Evolutionary conservation across 2,329 filamentous ascomycete species (phyloP), one percentile per base, ranked within the genome.

Genomic region (Knoxdaviesia proteae): DNA sequence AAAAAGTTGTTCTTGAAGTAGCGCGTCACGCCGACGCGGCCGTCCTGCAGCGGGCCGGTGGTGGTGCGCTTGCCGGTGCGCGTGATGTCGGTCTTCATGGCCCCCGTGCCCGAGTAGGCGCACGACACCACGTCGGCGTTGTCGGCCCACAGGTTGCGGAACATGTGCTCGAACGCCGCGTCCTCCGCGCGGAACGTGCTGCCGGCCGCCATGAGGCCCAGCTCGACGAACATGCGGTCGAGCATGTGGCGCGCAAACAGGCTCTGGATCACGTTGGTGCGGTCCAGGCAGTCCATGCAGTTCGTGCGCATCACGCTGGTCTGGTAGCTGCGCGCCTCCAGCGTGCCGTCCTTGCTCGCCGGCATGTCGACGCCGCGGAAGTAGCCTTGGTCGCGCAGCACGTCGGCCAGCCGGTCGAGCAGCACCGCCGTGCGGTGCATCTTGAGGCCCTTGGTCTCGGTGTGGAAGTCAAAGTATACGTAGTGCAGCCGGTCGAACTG

Each of bases 261-360:
- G 58, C 84, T 93, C 61, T 98, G 90, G 4, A 98, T 84, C 6
- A 98, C 87, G 53, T 98, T 98, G 42, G 90, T 98, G 42, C 90
- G 81, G 60, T 98, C 90, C 9, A 98, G 72, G 50, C 92, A 98
- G 61, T 98, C 90, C 90, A 98, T 98, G 63, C 90, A 98, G 59
- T 98, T 98, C 36, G 90, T 94, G 43, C 90, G 79, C 49, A 98
- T 87, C 10, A 96, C 87, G 47, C 83, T 86, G 1, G 77, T 84
- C 65, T 98, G 90, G 49, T 74, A 69, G 47, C 74, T 78, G 48
- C 86, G 77, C 34, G 84, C 74, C 52, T 96, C 88, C 8, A 94
- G 68, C 6, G 40, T 34, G 32, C 80, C 81, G 45, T 77, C 68
- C 41, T 67, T 57, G 50, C 74, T 72, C 38, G 75, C 81, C 2